Conservation (phyloP, 176 grass and related monocot species). For the Lolium multiflorum region DNA sequence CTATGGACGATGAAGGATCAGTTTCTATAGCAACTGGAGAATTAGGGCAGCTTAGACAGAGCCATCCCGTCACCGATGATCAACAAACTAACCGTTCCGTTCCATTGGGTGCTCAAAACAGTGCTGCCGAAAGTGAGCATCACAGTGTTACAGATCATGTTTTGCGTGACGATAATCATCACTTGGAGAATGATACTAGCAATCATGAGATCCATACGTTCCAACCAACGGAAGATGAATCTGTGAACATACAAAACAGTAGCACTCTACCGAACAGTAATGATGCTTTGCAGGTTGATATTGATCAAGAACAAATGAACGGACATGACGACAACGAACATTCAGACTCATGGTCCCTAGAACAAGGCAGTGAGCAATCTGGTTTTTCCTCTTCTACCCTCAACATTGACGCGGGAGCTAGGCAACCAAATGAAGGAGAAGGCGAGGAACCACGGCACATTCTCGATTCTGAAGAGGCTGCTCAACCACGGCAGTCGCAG, state of each 20-base stretch:
- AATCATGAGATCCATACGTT: conserved; percentile 23
- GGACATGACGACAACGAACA: background rate
- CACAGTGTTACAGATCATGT: background rate
- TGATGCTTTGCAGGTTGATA: conserved; percentile 12
- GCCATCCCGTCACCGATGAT: conserved; percentile 39
- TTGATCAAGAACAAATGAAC: conserved; percentile 31
- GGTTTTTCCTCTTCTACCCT: background rate
- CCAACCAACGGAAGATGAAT: conserved; percentile 28
- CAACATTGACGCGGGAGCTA: background rate
- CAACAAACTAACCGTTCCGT: conserved; percentile 10
- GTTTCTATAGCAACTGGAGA: conserved; percentile 54
- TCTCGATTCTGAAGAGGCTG: conserved; percentile 37
- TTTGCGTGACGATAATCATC: background rate
- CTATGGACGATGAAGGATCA: conserved; percentile 35
- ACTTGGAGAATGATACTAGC: background rate
- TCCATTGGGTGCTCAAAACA: background rate
- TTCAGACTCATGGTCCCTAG: conserved; percentile 39
- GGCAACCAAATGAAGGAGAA: conserved; percentile 52
- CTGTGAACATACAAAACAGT: background rate
- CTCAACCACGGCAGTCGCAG: conserved; percentile 51
- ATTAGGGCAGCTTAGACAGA: conserved; percentile 59
- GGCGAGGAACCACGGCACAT: conserved; percentile 28
- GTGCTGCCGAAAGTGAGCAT: conserved; percentile 16
- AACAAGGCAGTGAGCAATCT: conserved; percentile 27
- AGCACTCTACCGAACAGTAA: background rate